phyloP scores from a whole-genome alignment of 257 asterid species.

The Nicotiana tabacum region DNA sequence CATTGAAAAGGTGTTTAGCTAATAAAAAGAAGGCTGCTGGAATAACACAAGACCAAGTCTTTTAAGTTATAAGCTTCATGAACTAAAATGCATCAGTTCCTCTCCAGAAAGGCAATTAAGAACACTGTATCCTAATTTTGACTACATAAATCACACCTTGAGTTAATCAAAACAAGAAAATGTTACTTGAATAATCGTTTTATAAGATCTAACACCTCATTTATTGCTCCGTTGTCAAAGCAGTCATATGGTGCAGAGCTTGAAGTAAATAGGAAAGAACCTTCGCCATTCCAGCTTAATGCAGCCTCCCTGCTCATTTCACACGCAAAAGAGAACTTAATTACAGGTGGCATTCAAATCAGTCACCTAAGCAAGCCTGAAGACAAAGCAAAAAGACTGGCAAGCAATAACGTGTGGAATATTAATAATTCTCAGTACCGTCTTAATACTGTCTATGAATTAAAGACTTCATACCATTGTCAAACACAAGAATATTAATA shows the following conservation, averaged over 20 bases:
- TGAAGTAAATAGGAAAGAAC: constrained; percentile 89
- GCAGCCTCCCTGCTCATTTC: constrained; percentile 67
- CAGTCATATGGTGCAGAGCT: constrained; percentile 93
- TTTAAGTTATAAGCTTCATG: background rate
- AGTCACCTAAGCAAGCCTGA: background rate
- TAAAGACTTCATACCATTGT: background rate
- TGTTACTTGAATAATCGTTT: background rate
- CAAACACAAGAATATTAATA: background rate
- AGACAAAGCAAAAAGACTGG: background rate
- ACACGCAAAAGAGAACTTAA: constrained; percentile 2
- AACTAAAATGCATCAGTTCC: background rate
- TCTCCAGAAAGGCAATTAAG: background rate
- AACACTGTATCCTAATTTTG: background rate
- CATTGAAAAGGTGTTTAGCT: background rate
- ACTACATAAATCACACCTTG: background rate
- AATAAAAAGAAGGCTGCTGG: background rate
- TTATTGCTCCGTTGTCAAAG: constrained; percentile 74
- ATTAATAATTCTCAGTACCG: background rate
- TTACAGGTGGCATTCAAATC: background rate
- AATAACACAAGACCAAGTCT: background rate
- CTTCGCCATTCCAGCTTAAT: constrained; percentile 85
- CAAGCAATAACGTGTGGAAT: background rate
- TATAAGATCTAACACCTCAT: constrained; percentile 63
- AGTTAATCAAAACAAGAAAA: background rate
- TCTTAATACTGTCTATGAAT: background rate